Base-by-base conservation (phyloP, 257 asterid genomes). In the Prunella vulgaris region DNA sequence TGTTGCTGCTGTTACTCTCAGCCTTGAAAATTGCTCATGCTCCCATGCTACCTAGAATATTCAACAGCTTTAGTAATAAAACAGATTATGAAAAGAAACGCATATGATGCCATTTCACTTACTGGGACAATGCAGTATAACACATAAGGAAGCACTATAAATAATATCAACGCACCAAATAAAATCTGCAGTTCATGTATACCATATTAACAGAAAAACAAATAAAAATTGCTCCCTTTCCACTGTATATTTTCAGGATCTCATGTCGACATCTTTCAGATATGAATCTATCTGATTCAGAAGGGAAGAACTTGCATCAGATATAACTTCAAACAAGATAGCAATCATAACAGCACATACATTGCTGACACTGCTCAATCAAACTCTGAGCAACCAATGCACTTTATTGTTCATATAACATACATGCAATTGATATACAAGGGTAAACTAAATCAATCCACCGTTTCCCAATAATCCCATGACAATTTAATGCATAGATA, bases 21-120 rank as follows among this genome's bases (percentile, higher is more conserved):
- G 74, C 79, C 93, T 90, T 24, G 99, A 94, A 77, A 94, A 94
- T 67, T 94, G 99, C 65, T 94, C 99, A 42, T 94, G 99, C 91
- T 94, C 99, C 99, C 99, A 94, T 30, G 99, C 96, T 65, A 94
- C 96, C 99, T 94, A 83, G 70, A 85, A 66, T 66, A 70, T 44
- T 56, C 59, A 79, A 75, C 44, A 85, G 76, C 73, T 68, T 83
- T 48, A 80, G 84, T 68, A 70, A 59, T 63, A 69, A 72, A 60
- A 7, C 67, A 66, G 71, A 71, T 22, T 17, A 52, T 7, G 22
- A 58, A 75, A 40, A 37, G 20, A 72, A 66, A 53, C n/a, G n/a
- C n/a, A 49, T 64, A 40, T 22, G 9, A 32, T 8, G 12, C 10
- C 32, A 40, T 30, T 32, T 25, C 28, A 53, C 69, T 69, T 25